Base-by-base conservation (phyloP, 2,329 filamentous ascomycete genomes). In the Ceratocystis albifundus region DNA sequence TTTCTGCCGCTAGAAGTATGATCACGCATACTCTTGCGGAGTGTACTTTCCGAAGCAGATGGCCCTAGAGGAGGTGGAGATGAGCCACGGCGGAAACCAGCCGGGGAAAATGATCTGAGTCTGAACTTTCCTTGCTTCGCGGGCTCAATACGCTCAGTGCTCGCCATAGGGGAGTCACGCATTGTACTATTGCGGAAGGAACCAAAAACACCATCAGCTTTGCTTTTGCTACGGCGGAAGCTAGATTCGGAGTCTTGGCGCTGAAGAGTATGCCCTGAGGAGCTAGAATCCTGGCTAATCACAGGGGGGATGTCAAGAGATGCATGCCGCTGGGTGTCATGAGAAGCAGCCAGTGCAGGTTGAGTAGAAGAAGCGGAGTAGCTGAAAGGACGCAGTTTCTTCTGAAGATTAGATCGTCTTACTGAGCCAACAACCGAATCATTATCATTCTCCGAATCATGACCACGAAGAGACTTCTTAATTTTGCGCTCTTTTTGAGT, bases 61-160 rank as follows among this genome's bases (percentile, higher is more conserved):
- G 77, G 73, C 46, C 76, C 75, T 41, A 75, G 76, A 32, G 75
- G 75, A 61, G 78, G 46, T 78, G 75, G 61, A 84, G 80, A 50
- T 8, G 62, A 80, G 74, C 8, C 84, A 82, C 17, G 62, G 15
- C 30, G 62, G 48, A 57, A 65, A n/a, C 81, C 81, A 0, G 82
- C 77, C 0, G 88, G 89, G 1, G 88, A 92, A 50, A 88, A 70
- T 0, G 88, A 88, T 36, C 88, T 82, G 44, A 90, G 77, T 67
- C 86, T 89, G 72, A 89, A 86, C 28, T 83, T 80, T n/a, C 83
- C 81, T n/a, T 83, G 78, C 15, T 77, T 74, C 8, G 74, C 72
- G 61, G 74, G 44, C 41, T 44, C 63, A 30, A 20, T 30, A 8
- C 44, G 28, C 45, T 67, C 62, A 6, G 57, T 86, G 71, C 87